phyloP scores from a whole-genome alignment of 164 flowering plant genomes.

The Brasenia schreberi region DNA sequence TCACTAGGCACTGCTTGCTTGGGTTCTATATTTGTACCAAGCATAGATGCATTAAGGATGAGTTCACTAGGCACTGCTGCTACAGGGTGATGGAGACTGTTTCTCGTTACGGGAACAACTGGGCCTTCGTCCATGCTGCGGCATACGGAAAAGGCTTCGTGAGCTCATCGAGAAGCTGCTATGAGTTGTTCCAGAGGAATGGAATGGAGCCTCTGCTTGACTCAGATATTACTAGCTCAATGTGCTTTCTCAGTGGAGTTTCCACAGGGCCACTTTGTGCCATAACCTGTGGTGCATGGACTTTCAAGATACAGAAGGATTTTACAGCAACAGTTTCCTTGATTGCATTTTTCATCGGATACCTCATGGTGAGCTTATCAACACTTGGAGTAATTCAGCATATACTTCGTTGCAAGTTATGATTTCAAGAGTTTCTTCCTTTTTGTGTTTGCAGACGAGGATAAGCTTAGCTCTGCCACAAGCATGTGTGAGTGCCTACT shows the following conservation, averaged over 20 bases:
- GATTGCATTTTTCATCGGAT: slow-evolving; percentile 71
- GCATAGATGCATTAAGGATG: slow-evolving; percentile 77
- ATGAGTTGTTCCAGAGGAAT: slow-evolving; percentile 48
- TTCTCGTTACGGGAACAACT: slow-evolving; percentile 71
- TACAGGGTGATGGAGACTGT: slow-evolving; percentile 66
- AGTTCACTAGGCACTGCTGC: slow-evolving; percentile 86
- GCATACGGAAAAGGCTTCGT: slow-evolving; percentile 81
- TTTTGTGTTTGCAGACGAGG: slow-evolving; percentile 44
- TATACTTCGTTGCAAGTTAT: too few relatives aligned
- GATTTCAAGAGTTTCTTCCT: background rate
- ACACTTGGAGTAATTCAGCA: too few relatives aligned
- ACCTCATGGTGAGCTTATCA: slow-evolving; percentile 42
- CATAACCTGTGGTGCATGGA: slow-evolving; percentile 67
- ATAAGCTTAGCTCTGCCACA: slow-evolving; percentile 92
- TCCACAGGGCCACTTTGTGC: slow-evolving; percentile 82
- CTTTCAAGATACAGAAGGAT: slow-evolving; percentile 29
- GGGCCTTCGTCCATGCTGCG: slow-evolving; percentile 93
- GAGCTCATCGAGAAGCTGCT: slow-evolving; percentile 74
- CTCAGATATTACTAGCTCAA: slow-evolving; percentile 70
- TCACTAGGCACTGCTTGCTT: slow-evolving; percentile 87
- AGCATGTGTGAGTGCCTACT: slow-evolving; percentile 85
- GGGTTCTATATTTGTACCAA: slow-evolving; percentile 75
- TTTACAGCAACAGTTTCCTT: slow-evolving; percentile 67
- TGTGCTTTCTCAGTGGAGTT: slow-evolving; percentile 80
- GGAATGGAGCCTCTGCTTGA: slow-evolving; percentile 62